These are phyloP conservation scores for Termitomyces heimii DNA, from an alignment of 768 basidiomycete genomes.

Conservation along the genomic window DNA sequence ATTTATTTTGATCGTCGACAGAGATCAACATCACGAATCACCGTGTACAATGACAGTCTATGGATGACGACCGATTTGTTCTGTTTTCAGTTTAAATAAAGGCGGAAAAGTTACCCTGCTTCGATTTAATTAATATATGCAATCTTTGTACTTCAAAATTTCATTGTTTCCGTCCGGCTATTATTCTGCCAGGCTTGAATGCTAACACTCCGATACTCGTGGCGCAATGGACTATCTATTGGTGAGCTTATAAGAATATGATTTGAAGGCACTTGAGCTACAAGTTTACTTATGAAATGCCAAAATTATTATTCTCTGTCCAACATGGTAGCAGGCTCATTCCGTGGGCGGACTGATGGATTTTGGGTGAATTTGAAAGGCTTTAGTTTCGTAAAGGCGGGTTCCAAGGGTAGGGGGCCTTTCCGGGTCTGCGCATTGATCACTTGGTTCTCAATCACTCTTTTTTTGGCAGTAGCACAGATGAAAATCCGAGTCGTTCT, in stretches of 20 bases:
- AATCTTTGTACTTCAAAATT: neutral
- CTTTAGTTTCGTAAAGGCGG: too few relatives aligned
- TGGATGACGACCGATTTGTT: neutral
- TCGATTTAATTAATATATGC: neutral
- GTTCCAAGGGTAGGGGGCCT: too few relatives aligned
- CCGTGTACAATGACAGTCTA: neutral
- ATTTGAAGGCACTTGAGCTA: neutral
- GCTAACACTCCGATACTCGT: too few relatives aligned
- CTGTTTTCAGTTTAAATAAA: neutral
- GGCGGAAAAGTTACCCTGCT: neutral
- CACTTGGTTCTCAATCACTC: too few relatives aligned
- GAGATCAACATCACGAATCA: neutral
- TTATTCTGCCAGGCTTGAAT: too few relatives aligned
- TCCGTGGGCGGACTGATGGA: neutral
- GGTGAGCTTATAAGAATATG: neutral
- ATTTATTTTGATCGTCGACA: neutral
- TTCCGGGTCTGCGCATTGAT: too few relatives aligned
- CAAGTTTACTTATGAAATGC: neutral
- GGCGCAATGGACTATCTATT: neutral
- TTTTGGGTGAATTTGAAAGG: neutral
- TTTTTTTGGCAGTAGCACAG: too few relatives aligned
- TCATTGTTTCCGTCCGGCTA: neutral
- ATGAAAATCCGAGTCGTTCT: too few relatives aligned
- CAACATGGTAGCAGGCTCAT: neutral
- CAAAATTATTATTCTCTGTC: neutral